These are phyloP conservation scores for Cladosporium sp. DNA, from an alignment of 2,329 filamentous ascomycete species.

Conservation along the genomic window DNA sequence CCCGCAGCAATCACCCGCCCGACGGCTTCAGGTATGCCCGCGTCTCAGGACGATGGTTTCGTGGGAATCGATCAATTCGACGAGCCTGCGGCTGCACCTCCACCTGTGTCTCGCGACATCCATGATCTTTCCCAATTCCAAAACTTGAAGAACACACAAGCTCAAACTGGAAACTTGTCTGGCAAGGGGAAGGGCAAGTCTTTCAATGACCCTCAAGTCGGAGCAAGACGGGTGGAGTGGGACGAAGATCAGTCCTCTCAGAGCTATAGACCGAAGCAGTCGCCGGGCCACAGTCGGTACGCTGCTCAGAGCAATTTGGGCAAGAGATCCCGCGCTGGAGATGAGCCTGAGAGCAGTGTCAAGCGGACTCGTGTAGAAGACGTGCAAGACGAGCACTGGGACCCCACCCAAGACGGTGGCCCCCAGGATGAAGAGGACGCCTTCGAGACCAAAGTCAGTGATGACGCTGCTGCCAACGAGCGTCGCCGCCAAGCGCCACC, in stretches of 20 bases:
- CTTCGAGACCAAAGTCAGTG: conserved; percentile 39
- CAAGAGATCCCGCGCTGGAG: not conserved
- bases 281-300: conserved; percentile 12
- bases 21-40: not conserved
- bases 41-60: not conserved
- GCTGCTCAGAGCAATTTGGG: not conserved
- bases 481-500: conserved; percentile 34
- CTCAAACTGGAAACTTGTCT: not conserved
- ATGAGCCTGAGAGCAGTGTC: conserved; percentile 20
- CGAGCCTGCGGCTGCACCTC: not conserved
- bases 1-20: not conserved
- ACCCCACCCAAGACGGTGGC: conserved; percentile 31
- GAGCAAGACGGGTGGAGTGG: conserved; percentile 35
- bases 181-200: conserved; percentile 17
- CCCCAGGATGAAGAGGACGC: conserved; percentile 20
- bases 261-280: conserved; percentile 11
- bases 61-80: not conserved
- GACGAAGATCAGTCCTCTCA: conserved; percentile 30
- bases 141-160: not conserved
- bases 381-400: too few species aligned
- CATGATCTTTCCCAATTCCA: conserved; percentile 7
- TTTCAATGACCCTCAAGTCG: conserved; percentile 38
- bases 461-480: conserved; percentile 25
- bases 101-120: not conserved
- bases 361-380: conserved; percentile 28